These are phyloP conservation scores for Didymella sp. DNA, from an alignment of 2,329 filamentous ascomycete species.

Conservation along the genomic window DNA sequence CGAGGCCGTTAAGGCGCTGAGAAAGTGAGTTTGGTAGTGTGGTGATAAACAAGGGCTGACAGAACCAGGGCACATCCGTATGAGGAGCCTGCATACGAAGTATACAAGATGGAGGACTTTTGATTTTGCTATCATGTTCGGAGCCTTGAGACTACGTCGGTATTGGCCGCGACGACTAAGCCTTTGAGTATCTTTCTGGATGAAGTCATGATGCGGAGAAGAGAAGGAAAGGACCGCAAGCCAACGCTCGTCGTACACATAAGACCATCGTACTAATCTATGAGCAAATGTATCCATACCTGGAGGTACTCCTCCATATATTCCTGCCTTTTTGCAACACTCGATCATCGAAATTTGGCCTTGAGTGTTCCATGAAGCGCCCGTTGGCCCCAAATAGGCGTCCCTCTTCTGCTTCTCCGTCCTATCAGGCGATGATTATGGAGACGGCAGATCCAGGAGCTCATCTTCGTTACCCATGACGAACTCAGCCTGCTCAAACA, in stretches of 20 bases:
- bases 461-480: too few relatives aligned
- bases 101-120: constrained; percentile 56
- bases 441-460: too few relatives aligned
- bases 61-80: constrained; percentile 54
- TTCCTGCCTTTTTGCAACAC: not conserved
- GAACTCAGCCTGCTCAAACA: too few relatives aligned
- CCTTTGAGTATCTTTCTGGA: not conserved
- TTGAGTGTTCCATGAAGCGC: not conserved
- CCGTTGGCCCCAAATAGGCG: not conserved
- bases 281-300: not conserved
- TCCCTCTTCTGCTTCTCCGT: too few relatives aligned
- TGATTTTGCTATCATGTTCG: constrained; percentile 23
- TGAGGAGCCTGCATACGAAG: constrained; percentile 55
- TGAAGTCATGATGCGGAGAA: not conserved
- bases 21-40: constrained; percentile 58
- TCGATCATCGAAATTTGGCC: not conserved
- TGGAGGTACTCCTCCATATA: not conserved
- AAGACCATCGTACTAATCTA: not conserved
- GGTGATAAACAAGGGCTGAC: not conserved
- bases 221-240: not conserved
- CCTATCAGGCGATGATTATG: too few relatives aligned
- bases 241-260: not conserved
- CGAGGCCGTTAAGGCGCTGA: constrained; percentile 68
- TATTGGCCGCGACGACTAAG: not conserved
- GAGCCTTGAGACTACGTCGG: not conserved